Conservation (phyloP, 495 filamentous ascomycete genomes). For the Lasiosphaeria hispida region DNA sequence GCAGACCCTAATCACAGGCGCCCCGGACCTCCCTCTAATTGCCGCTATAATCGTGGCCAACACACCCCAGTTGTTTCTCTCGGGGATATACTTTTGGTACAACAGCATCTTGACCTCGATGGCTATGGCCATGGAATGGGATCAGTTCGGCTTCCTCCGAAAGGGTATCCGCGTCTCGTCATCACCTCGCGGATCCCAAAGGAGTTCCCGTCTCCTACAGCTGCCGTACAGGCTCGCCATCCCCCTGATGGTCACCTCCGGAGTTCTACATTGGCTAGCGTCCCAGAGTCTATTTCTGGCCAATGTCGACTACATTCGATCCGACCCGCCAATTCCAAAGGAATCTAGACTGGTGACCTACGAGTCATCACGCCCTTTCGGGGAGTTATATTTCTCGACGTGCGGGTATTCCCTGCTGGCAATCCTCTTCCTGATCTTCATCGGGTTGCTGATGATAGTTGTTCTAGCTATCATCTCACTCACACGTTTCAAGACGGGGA, state of each 20-base stretch:
- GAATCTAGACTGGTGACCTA: too few relatives aligned
- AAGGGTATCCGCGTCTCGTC: slow-evolving; percentile 48
- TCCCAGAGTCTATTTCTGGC: slow-evolving; percentile 43
- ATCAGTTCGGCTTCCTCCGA: slow-evolving; percentile 24
- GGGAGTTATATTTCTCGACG: not conserved
- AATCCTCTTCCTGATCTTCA: slow-evolving; percentile 27
- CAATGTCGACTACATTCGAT: slow-evolving; percentile 9
- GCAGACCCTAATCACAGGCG: not conserved
- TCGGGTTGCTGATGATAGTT: slow-evolving; percentile 27
- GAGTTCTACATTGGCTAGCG: slow-evolving; percentile 42
- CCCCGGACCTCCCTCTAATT: not conserved
- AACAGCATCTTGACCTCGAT: slow-evolving; percentile 43
- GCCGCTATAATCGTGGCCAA: slow-evolving; percentile 41
- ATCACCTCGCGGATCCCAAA: slow-evolving; percentile 35
- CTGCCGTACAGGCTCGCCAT: slow-evolving; percentile 46
- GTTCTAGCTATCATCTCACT: slow-evolving; percentile 22
- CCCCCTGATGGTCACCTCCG: slow-evolving; percentile 33
- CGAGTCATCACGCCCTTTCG: too few relatives aligned
- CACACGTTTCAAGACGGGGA: slow-evolving; percentile 26
- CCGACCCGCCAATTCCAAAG: not conserved
- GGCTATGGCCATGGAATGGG: slow-evolving; percentile 32
- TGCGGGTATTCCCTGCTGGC: slow-evolving; percentile 26
- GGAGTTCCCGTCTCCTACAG: slow-evolving; percentile 45
- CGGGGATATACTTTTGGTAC: slow-evolving; percentile 42
- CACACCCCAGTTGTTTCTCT: slow-evolving; percentile 43